phyloP scores from a whole-genome alignment of 495 filamentous ascomycete genomes.

The Staphylotrichum longicolle region DNA sequence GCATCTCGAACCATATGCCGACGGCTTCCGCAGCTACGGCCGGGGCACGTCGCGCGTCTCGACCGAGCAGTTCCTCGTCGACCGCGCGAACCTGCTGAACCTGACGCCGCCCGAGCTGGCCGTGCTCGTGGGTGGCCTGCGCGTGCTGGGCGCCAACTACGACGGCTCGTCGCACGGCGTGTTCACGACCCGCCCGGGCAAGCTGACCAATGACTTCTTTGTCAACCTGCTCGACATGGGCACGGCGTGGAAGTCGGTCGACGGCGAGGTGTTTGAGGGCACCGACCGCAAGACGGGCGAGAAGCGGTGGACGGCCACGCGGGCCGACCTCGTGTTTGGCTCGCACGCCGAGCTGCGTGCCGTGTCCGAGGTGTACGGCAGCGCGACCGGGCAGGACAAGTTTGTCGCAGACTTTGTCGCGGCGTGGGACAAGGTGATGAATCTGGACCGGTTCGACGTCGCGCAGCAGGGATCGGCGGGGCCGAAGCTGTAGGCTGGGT shows the following conservation, averaged over 20 bases:
- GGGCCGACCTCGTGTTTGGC: constrained; percentile 67
- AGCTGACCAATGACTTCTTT: constrained; percentile 74
- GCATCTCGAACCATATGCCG: constrained; percentile 59
- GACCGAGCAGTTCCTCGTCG: constrained; percentile 64
- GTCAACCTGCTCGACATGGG: constrained; percentile 66
- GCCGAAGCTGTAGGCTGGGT: constrained; percentile 13
- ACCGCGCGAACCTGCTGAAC: constrained; percentile 64
- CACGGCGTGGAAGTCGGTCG: constrained; percentile 59
- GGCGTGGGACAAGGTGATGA: constrained; percentile 70
- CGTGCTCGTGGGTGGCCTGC: constrained; percentile 65
- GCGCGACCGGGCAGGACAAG: constrained; percentile 53
- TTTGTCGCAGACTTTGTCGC: constrained; percentile 67
- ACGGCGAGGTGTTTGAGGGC: constrained; percentile 58
- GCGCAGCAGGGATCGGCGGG: constrained; percentile 2
- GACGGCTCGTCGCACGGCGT: constrained; percentile 62
- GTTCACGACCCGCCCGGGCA: constrained; percentile 60
- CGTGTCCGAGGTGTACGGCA: constrained; percentile 63
- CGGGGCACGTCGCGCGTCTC: constrained; percentile 54
- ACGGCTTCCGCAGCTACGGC: constrained; percentile 76
- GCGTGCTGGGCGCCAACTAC: constrained; percentile 63
- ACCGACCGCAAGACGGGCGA: constrained; percentile 62
- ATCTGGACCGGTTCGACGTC: constrained; percentile 65
- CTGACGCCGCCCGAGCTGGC: constrained; percentile 66
- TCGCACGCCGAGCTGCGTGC: constrained; percentile 69
- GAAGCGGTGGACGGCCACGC: constrained; percentile 66